A percentile compares a stretch with the other conserved stretches of the same genome.
These are phyloP conservation scores for Liquidambar formosana DNA, from an alignment of 164 flowering plant genomes.

Conservation along the genomic window DNA sequence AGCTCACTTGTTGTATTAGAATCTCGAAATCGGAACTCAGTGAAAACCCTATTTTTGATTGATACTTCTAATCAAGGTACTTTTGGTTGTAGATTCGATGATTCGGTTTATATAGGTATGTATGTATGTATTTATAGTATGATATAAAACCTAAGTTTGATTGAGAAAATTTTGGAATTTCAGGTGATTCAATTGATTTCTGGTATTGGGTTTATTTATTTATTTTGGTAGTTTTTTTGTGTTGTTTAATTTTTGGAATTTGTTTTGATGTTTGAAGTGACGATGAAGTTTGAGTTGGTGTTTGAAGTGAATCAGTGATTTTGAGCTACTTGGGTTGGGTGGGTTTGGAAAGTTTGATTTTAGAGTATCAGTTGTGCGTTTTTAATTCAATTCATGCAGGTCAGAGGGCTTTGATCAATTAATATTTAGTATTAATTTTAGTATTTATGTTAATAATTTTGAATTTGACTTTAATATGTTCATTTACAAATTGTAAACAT, in stretches of 20 bases:
- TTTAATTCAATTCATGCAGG: background rate
- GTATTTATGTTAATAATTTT: background rate
- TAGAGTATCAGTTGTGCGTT: background rate
- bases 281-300: no score
- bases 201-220: background rate
- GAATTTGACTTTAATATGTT: background rate
- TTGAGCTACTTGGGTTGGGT: constrained; percentile 11
- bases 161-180: background rate
- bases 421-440: constrained; percentile 5
- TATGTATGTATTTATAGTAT: background rate
- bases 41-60: constrained; percentile 17
- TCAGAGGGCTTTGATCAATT: constrained; percentile 10
- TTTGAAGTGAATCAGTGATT: background rate
- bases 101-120: background rate
- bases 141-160: background rate
- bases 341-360: background rate
- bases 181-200: background rate
- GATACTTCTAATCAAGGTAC: background rate
- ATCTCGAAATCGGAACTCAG: background rate
- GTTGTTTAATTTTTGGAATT: background rate
- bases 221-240: background rate
- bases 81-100: constrained; percentile 12
- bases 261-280: constrained; percentile 1
- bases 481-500: background rate
- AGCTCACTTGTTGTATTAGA: background rate